Conservation (phyloP, 2,329 filamentous ascomycete genomes). For the Pseudodiploospora longispora region DNA sequence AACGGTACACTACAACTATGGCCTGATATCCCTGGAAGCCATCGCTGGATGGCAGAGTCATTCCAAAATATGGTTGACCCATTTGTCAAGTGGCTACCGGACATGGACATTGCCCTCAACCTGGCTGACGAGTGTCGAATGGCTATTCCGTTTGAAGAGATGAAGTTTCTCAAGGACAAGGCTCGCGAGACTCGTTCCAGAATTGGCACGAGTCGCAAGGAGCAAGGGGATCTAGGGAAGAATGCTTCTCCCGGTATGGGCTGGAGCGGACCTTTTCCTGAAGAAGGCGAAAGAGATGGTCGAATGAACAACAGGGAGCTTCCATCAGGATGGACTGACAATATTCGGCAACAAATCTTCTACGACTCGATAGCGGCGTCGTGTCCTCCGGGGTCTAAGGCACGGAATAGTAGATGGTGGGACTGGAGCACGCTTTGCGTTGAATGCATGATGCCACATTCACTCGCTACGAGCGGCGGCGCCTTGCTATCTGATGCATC, state of each 20-base stretch:
- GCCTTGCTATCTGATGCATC: conserved; percentile 47
- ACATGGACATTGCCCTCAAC: conserved; percentile 76
- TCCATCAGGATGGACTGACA: conserved; percentile 1
- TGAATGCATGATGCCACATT: conserved; percentile 28
- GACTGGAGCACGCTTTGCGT: conserved; percentile 26
- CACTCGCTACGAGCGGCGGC: conserved; percentile 18
- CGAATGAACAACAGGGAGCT: too few species aligned
- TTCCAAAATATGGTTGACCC: conserved; percentile 55
- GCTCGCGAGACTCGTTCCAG: conserved; percentile 15
- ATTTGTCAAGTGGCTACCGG: conserved; percentile 62
- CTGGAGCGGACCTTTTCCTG: too few species aligned
- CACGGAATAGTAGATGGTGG: conserved; percentile 31
- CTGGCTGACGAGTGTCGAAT: conserved; percentile 56
- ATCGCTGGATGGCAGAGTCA: conserved; percentile 29
- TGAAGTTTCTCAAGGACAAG: conserved; percentile 52
- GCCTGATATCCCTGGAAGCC: conserved; percentile 21
- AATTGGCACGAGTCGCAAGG: not conserved
- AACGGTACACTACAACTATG: conserved; percentile 47
- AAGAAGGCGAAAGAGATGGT: not conserved
- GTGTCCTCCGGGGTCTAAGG: conserved; percentile 40
- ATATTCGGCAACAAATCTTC: conserved; percentile 21
- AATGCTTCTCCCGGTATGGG: not conserved
- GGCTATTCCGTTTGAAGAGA: conserved; percentile 48
- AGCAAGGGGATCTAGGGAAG: not conserved
- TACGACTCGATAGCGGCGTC: conserved; percentile 27